phyloP scores from a whole-genome alignment of 768 basidiomycete species.

The Cystobasidium ongulense region DNA sequence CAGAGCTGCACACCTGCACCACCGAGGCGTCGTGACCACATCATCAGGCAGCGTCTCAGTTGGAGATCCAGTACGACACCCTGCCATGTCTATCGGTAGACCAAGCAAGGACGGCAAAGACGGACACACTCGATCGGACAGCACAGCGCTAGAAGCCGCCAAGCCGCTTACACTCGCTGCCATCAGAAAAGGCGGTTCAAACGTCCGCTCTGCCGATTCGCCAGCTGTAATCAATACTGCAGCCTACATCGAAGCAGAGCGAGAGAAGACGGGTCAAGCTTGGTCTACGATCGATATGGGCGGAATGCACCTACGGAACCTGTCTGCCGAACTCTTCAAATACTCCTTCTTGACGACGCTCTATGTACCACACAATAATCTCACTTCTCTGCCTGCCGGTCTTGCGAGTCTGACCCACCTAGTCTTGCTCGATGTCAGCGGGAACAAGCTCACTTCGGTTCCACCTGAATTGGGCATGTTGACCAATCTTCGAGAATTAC shows the following conservation, averaged over 20 bases:
- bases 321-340: slow-evolving; percentile 67
- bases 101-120: slow-evolving; percentile 20
- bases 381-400: slow-evolving; percentile 67
- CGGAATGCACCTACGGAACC: slow-evolving; percentile 82
- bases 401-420: slow-evolving; percentile 77
- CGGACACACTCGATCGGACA: slow-evolving; percentile 21
- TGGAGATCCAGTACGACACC: slow-evolving; percentile 23
- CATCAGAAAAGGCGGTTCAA: not conserved
- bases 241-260: slow-evolving; percentile 25
- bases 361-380: slow-evolving; percentile 90
- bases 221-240: slow-evolving; percentile 13
- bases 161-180: slow-evolving; percentile 23
- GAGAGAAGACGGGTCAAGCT: slow-evolving; percentile 23
- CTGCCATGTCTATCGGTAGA: slow-evolving; percentile 7
- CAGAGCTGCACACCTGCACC: slow-evolving; percentile 86
- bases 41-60: slow-evolving; percentile 42
- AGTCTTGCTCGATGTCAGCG: slow-evolving; percentile 81
- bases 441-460: slow-evolving; percentile 67
- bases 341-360: slow-evolving; percentile 91
- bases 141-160: not conserved
- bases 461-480: slow-evolving; percentile 87
- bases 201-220: not conserved
- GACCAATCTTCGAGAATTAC: slow-evolving; percentile 78
- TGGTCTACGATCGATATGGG: slow-evolving; percentile 96
- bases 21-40: slow-evolving; percentile 66